Percentiles rank a stretch among this genome's conserved stretches.
phyloP scores from a whole-genome alignment of 495 filamentous ascomycete genomes.

The Pseudotulostoma volvatum region DNA sequence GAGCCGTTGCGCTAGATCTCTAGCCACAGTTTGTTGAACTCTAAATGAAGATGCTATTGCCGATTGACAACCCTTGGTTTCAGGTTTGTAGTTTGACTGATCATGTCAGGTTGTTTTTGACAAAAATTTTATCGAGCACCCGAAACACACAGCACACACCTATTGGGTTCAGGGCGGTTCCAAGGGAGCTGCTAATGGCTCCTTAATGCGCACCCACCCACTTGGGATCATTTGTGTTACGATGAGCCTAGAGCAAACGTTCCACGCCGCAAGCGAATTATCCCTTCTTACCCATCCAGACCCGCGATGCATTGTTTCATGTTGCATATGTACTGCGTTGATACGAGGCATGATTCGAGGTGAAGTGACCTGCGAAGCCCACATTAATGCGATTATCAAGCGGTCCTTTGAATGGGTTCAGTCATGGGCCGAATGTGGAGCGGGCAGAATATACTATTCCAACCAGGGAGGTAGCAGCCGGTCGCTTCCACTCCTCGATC shows the following conservation, averaged over 20 bases:
- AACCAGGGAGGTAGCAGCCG: too few relatives aligned
- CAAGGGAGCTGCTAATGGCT: slow-evolving; percentile 29
- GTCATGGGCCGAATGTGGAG: not conserved
- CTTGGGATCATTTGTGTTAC: slow-evolving; percentile 24
- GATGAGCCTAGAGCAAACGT: slow-evolving; percentile 15
- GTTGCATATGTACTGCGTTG: slow-evolving; percentile 23
- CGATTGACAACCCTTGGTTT: too few relatives aligned
- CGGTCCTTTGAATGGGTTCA: not conserved
- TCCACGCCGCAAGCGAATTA: slow-evolving; percentile 11
- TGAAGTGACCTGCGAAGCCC: slow-evolving; percentile 18
- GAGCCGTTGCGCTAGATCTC: too few relatives aligned
- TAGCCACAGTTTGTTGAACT: too few relatives aligned
- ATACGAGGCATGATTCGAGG: slow-evolving; percentile 25
- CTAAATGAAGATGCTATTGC: too few relatives aligned
- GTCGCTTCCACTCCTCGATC: not conserved
- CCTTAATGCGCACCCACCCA: slow-evolving; percentile 31
- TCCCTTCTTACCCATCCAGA: slow-evolving; percentile 27
- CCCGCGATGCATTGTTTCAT: slow-evolving; percentile 28
- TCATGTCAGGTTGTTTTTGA: slow-evolving; percentile 10
- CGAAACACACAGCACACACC: slow-evolving; percentile 13
- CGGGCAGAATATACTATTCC: not conserved
- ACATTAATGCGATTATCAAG: slow-evolving; percentile 16
- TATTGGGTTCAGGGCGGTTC: slow-evolving; percentile 18
- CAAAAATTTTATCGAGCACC: slow-evolving; percentile 14
- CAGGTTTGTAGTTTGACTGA: not conserved